A percentile compares a stretch with the other conserved stretches of the same genome.
phyloP scores from a whole-genome alignment of 1,284 basidiomycete genomes.

The Cutaneotrichosporon mucoides region DNA sequence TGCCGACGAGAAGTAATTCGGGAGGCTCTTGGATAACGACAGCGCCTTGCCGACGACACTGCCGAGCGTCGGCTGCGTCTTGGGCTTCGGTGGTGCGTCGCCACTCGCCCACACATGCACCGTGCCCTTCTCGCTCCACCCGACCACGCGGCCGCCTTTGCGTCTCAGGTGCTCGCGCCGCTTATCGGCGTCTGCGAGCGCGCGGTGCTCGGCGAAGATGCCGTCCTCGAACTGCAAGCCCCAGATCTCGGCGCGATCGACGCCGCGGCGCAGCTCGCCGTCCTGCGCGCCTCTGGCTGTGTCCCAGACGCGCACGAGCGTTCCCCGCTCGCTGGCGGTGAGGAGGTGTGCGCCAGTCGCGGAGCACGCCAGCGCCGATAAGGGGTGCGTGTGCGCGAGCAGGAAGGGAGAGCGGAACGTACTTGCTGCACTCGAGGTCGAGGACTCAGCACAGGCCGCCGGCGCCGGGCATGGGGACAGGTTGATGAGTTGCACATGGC shows the following conservation, averaged over 20 bases:
- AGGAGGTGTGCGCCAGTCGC: constrained; percentile 74
- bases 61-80: constrained; percentile 57
- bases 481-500: constrained; percentile 85
- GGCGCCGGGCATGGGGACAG: constrained; percentile 64
- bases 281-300: constrained; percentile 67
- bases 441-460: constrained; percentile 7
- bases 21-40: constrained; percentile 55
- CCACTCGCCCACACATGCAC: constrained; percentile 70
- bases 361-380: constrained; percentile 73
- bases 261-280: constrained; percentile 77
- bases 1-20: constrained; percentile 87
- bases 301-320: constrained; percentile 87
- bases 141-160: constrained; percentile 35
- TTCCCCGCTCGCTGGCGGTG: constrained; percentile 79
- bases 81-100: constrained; percentile 1
- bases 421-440: constrained; percentile 2
- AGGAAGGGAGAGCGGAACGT: constrained; percentile 61
- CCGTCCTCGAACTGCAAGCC: constrained; percentile 57
- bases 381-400: constrained; percentile 72
- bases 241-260: constrained; percentile 88
- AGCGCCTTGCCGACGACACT: constrained; percentile 70
- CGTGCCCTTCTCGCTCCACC: constrained; percentile 91
- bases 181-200: constrained; percentile 56
- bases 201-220: constrained; percentile 4
- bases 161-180: constrained; percentile 56